These are phyloP conservation scores for Gnomoniopsis smithogilvyi DNA, from an alignment of 2,329 filamentous ascomycete species.

Conservation along the genomic window DNA sequence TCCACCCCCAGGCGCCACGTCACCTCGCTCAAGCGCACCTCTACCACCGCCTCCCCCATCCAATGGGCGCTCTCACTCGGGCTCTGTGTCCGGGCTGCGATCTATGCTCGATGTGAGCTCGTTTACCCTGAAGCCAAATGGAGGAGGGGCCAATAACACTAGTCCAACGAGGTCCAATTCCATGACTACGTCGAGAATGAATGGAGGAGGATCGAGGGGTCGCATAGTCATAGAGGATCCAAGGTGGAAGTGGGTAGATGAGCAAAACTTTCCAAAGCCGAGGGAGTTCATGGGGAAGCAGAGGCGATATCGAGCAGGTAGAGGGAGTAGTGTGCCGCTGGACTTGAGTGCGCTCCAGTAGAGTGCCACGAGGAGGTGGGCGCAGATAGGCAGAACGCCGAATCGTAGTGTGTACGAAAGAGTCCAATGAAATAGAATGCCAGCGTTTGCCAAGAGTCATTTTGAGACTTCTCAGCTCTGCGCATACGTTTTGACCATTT, in stretches of 20 bases:
- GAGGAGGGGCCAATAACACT: constrained; percentile 42
- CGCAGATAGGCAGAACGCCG: neutral
- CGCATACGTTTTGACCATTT: no score
- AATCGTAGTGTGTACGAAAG: neutral
- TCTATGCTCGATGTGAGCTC: constrained; percentile 72
- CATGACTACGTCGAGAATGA: constrained; percentile 27
- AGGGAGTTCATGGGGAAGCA: constrained; percentile 71
- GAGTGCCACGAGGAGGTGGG: neutral
- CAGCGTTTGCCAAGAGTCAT: neutral
- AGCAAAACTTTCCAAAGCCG: constrained; percentile 79
- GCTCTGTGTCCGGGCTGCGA: constrained; percentile 46
- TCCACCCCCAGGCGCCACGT: constrained; percentile 33
- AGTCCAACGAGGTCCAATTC: constrained; percentile 39
- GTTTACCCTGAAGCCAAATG: constrained; percentile 70
- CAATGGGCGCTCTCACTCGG: constrained; percentile 26
- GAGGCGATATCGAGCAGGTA: constrained; percentile 82
- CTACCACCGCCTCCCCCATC: constrained; percentile 35
- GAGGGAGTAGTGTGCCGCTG: constrained; percentile 90
- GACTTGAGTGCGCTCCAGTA: constrained; percentile 63
- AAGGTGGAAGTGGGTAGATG: constrained; percentile 84
- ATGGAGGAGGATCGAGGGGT: constrained; percentile 27
- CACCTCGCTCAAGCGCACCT: constrained; percentile 31
- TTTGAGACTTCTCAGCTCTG: no score
- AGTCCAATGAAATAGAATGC: neutral
- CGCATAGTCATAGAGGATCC: constrained; percentile 67